These are phyloP conservation scores for Torulaspora globosa DNA, from an alignment of 1,139 yeast species.

Conservation along the genomic window DNA sequence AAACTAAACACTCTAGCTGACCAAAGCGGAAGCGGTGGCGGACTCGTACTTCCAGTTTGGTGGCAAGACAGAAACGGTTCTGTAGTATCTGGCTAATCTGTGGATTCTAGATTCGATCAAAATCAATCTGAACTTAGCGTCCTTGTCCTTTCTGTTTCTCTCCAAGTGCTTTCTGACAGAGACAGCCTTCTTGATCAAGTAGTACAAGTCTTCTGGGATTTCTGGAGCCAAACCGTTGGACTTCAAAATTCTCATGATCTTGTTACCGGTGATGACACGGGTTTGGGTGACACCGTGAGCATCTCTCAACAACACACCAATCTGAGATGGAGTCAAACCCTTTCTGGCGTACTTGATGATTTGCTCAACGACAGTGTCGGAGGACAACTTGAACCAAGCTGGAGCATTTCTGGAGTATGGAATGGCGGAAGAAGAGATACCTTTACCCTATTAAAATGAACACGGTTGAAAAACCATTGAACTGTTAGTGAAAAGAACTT, in stretches of 20 bases:
- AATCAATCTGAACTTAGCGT: slow-evolving; percentile 99
- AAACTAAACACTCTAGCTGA: slow-evolving; percentile 57
- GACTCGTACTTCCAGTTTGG: slow-evolving; percentile 99
- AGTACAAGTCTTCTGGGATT: slow-evolving; percentile 99
- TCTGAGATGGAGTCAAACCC: slow-evolving; percentile 99
- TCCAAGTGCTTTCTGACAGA: slow-evolving; percentile 99
- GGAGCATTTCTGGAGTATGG: slow-evolving; percentile 99
- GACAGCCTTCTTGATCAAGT: slow-evolving; percentile 98
- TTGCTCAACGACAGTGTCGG: slow-evolving; percentile 96
- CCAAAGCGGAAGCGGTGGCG: slow-evolving; percentile 99
- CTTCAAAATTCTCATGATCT: slow-evolving; percentile 97
- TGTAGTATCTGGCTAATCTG: slow-evolving; percentile 99
- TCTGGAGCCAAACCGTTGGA: slow-evolving; percentile 99
- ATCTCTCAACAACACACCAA: slow-evolving; percentile 99
- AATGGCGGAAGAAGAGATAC: slow-evolving; percentile 98
- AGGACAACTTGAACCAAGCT: slow-evolving; percentile 97
- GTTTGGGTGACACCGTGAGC: slow-evolving; percentile 99
- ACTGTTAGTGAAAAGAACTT: slow-evolving; percentile 12
- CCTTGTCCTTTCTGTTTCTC: slow-evolving; percentile 99
- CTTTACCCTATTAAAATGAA: slow-evolving; percentile 72
- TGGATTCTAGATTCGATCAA: slow-evolving; percentile 99
- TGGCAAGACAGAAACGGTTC: slow-evolving; percentile 97
- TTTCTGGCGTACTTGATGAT: slow-evolving; percentile 99
- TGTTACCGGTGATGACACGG: slow-evolving; percentile 98
- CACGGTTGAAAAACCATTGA: slow-evolving; percentile 2